phyloP scores from a whole-genome alignment of 768 basidiomycete species.

The Mycena pura region DNA sequence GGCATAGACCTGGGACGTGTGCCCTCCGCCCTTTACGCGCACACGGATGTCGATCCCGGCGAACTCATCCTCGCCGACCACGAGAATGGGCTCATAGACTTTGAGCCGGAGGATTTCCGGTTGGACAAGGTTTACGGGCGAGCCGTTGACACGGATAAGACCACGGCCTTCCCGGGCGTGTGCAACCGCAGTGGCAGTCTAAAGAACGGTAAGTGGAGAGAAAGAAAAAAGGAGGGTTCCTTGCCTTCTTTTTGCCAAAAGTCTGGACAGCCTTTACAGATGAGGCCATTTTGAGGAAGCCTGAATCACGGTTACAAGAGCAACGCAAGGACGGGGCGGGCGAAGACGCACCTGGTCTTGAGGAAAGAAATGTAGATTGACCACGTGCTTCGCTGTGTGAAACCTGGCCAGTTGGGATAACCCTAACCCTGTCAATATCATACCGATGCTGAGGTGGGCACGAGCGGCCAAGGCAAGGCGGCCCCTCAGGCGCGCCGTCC shows the following conservation, averaged over 20 bases:
- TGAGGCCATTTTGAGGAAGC: slow-evolving; percentile 65
- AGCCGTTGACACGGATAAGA: slow-evolving; percentile 95
- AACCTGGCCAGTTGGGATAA: slow-evolving; percentile 11
- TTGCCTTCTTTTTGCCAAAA: slow-evolving; percentile 99
- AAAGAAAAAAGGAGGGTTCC: slow-evolving; percentile 30
- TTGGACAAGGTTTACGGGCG: slow-evolving; percentile 94
- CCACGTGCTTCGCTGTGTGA: too few species aligned
- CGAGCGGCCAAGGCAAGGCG: slow-evolving; percentile 2
- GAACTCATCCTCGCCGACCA: slow-evolving; percentile 90
- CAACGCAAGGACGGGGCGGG: slow-evolving; percentile 18
- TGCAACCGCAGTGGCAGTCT: slow-evolving; percentile 99
- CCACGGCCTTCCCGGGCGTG: slow-evolving; percentile 97
- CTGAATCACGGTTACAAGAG: slow-evolving; percentile 28
- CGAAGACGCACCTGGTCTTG: slow-evolving; percentile 22
- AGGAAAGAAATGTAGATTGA: background rate
- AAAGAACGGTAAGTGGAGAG: slow-evolving; percentile 9
- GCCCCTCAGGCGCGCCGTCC: slow-evolving; percentile 9
- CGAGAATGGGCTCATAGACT: slow-evolving; percentile 96
- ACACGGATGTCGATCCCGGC: slow-evolving; percentile 92
- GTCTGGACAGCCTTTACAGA: slow-evolving; percentile 94
- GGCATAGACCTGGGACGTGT: slow-evolving; percentile 98
- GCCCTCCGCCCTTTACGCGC: slow-evolving; percentile 98
- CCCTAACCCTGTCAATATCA: background rate
- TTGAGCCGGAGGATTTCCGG: slow-evolving; percentile 97
- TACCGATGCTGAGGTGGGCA: slow-evolving; percentile 13